phyloP scores from a whole-genome alignment of 108 stramenopile species.

The Nitzschia inconspicua region DNA sequence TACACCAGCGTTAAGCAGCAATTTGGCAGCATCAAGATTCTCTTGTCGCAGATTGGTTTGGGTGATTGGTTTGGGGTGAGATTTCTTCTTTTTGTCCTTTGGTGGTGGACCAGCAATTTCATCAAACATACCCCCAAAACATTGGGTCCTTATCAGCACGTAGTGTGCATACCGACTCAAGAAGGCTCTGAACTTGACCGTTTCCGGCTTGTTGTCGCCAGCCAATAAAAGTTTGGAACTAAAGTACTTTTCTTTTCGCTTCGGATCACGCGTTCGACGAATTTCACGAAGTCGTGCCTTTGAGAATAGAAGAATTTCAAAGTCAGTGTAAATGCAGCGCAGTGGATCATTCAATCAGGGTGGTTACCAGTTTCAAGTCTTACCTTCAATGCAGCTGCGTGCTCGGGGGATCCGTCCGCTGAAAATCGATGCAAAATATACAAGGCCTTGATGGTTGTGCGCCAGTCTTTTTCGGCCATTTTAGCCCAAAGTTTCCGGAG shows the following conservation, averaged over 20 bases:
- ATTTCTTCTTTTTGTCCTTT: slow-evolving; percentile 31
- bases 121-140: slow-evolving; percentile 83
- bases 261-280: slow-evolving; percentile 82
- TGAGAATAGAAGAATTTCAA: background rate
- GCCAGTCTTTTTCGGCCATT: slow-evolving; percentile 88
- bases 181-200: slow-evolving; percentile 65
- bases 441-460: slow-evolving; percentile 83
- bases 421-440: slow-evolving; percentile 88
- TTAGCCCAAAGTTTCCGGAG: slow-evolving; percentile 88
- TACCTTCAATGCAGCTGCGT: slow-evolving; percentile 78
- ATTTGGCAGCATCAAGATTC: slow-evolving; percentile 75
- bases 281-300: slow-evolving; percentile 82
- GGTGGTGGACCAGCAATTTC: slow-evolving; percentile 61
- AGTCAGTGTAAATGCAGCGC: background rate
- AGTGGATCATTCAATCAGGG: too few species aligned
- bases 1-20: slow-evolving; percentile 82
- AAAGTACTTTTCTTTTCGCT: slow-evolving; percentile 84
- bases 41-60: slow-evolving; percentile 61
- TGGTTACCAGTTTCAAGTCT: too few species aligned
- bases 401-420: slow-evolving; percentile 82
- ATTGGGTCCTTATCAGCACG: slow-evolving; percentile 84
- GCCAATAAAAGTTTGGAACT: slow-evolving; percentile 79
- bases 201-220: slow-evolving; percentile 64
- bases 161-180: slow-evolving; percentile 88
- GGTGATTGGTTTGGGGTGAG: slow-evolving; percentile 61